Percentiles rank a stretch among this genome's conserved stretches.
Conservation (phyloP, 768 basidiomycete species). For the Pisolithus albus region DNA sequence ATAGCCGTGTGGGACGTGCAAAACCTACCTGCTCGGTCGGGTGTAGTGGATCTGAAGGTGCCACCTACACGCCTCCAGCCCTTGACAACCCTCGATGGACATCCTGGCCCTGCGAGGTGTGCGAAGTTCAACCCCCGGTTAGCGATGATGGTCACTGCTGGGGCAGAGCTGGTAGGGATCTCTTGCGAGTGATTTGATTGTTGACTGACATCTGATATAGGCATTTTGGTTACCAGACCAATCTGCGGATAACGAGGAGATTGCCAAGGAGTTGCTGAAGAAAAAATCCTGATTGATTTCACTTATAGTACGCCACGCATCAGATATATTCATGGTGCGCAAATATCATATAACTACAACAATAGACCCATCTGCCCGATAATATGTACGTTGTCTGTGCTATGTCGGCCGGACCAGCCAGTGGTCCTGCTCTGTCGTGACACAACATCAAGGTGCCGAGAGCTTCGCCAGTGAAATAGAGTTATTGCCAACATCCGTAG, state of each 20-base stretch:
- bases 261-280: conserved; percentile 63
- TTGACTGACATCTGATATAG: conserved; percentile 25
- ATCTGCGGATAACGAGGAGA: conserved; percentile 60
- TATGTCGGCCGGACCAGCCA: conserved; percentile 5
- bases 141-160: conserved; percentile 83
- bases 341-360: background rate
- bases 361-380: no score
- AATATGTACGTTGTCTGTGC: background rate
- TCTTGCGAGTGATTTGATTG: background rate
- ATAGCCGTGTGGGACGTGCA: conserved; percentile 86
- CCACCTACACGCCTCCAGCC: conserved; percentile 48
- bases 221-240: conserved; percentile 66
- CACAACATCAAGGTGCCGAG: conserved; percentile 21
- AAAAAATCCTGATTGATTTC: conserved; percentile 30
- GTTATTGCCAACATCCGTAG: conserved; percentile 53
- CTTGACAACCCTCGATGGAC: conserved; percentile 57
- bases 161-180: conserved; percentile 63
- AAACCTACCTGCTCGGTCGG: conserved; percentile 46
- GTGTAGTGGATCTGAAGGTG: conserved; percentile 48
- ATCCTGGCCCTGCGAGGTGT: conserved; percentile 77
- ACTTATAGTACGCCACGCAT: background rate
- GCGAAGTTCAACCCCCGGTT: conserved; percentile 86
- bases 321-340: background rate
- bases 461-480: conserved; percentile 54
- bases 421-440: conserved; percentile 1